A percentile compares a stretch with the other conserved stretches of the same genome.
These are phyloP conservation scores for Cystobasidium pallidum DNA, from an alignment of 1,284 basidiomycete species.

Conservation along the genomic window DNA sequence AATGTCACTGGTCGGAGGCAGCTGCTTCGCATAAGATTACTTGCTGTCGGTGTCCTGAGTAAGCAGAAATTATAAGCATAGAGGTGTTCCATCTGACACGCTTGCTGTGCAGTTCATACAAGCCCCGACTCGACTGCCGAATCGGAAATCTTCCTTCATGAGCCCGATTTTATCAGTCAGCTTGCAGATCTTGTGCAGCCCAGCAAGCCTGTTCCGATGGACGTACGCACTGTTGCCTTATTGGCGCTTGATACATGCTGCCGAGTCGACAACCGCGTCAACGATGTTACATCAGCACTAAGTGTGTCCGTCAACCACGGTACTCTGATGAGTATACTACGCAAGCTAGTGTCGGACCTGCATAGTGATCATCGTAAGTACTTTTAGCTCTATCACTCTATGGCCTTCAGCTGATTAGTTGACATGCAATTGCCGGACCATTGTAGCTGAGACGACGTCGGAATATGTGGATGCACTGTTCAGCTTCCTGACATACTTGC, in stretches of 20 bases:
- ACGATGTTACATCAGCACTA: slow-evolving; percentile 85
- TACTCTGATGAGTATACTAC: slow-evolving; percentile 82
- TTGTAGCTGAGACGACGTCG: slow-evolving; percentile 63
- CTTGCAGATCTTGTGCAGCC: slow-evolving; percentile 86
- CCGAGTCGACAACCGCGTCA: slow-evolving; percentile 77
- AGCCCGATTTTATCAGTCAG: slow-evolving; percentile 84
- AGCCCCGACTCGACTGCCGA: slow-evolving; percentile 74
- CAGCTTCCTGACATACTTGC: slow-evolving; percentile 83
- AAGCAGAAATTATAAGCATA: slow-evolving; percentile 41
- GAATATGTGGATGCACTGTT: slow-evolving; percentile 84
- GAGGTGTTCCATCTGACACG: neutral
- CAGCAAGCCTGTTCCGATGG: slow-evolving; percentile 66
- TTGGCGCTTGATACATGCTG: slow-evolving; percentile 86
- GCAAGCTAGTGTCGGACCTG: slow-evolving; percentile 75
- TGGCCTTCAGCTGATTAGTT: neutral
- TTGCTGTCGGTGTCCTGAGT: slow-evolving; percentile 83
- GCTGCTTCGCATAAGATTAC: slow-evolving; percentile 76
- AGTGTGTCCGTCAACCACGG: slow-evolving; percentile 97
- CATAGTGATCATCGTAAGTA: slow-evolving; percentile 49
- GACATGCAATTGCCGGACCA: neutral
- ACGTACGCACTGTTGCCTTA: slow-evolving; percentile 80
- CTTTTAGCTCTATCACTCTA: neutral
- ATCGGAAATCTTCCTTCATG: slow-evolving; percentile 85
- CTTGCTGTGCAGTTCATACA: slow-evolving; percentile 40
- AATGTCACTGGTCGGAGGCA: slow-evolving; percentile 71